Base-by-base conservation (phyloP, 1,284 basidiomycete species). In the Naganishia sp. region DNA sequence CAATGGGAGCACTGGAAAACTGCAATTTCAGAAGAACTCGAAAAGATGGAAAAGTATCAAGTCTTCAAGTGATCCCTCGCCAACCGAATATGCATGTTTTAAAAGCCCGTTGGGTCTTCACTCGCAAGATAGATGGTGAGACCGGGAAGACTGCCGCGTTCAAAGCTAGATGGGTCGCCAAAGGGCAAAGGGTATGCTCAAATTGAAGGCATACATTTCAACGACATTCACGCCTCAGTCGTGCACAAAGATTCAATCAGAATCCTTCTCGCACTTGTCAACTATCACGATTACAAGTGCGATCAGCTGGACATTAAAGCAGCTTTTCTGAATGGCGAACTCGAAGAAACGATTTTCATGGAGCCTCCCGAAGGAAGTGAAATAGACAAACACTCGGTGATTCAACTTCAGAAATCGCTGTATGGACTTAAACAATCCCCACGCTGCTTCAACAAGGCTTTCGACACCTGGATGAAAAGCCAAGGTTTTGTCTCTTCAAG, bases 81-180 rank as follows among this genome's bases (percentile, higher is more conserved):
- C 11, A 15, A 4, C 2, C 5, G 4, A 33, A 9, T 21, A 57
- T 31, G 21, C 45, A 28, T 3, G 45, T 50, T 6, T 42, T 55
- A 23, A 23, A 36, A 36, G 63, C 52, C 49, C 67, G 68, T 39
- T 70, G 68, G 70, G 69, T 72, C 16, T 69, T 68, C 59, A 66
- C 64, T 39, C 23, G 66, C 15, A 75, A 74, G 65, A 52, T 57
- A 2, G 64, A 73, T 21, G 63, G 23, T 9, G 45, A 68, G 39
- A 55, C 52, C 15, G 67, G 73, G 7, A 57, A 72, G 0, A 61
- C 79, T 11, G 70, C 70, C 0, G 64, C 43, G 15, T 79, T 75
- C 69, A 83, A 74, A 67, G 74, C 71, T 13, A 45, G 75, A 3
- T 59, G 73, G 16, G 71, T 74, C 9, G 75, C 75, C n/a, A n/a